Evolutionary conservation across 306 rosid genomes (phyloP).

Genomic region (Sindora glabra): DNA sequence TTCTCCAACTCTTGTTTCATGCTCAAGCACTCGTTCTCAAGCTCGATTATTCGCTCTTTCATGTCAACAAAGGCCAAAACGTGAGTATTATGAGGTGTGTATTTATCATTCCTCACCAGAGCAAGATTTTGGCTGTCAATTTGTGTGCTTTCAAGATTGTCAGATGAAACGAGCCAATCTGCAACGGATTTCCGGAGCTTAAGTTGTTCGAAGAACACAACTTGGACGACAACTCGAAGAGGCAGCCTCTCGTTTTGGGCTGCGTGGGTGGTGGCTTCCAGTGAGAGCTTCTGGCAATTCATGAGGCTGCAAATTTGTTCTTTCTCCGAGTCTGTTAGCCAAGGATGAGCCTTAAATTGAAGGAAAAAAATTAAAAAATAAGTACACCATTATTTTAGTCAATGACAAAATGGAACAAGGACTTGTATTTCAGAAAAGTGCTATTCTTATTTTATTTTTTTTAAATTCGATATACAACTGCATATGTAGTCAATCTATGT

Average conservation of each 20-base stretch:
- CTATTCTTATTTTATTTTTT: too few species aligned
- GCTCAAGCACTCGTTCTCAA: conserved; percentile 68
- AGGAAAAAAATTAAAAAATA: too few species aligned
- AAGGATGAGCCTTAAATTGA: conserved; percentile 57
- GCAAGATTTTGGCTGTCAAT: conserved; percentile 40
- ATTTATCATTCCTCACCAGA: conserved; percentile 23
- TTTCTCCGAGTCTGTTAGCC: conserved; percentile 80
- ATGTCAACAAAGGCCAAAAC: conserved; percentile 39
- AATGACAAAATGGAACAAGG: not conserved
- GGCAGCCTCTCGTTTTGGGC: conserved; percentile 92
- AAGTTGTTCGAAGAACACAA: conserved; percentile 84
- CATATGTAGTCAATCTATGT: too few species aligned
- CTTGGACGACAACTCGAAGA: conserved; percentile 76
- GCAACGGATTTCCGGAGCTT: conserved; percentile 77
- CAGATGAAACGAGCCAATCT: conserved; percentile 72
- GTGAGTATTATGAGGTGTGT: conserved; percentile 12
- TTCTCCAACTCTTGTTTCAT: conserved; percentile 75
- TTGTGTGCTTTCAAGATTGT: conserved; percentile 53
- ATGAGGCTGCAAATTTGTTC: conserved; percentile 78
- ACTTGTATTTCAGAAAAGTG: not conserved
- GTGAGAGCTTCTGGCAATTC: conserved; percentile 89
- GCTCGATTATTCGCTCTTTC: conserved; percentile 59
- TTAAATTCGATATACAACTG: too few species aligned
- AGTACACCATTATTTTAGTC: too few species aligned
- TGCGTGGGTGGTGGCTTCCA: conserved; percentile 95